Evolutionary conservation across 2,329 filamentous ascomycete genomes (phyloP).

Genomic region (Hymenoscyphus fraxineus): DNA sequence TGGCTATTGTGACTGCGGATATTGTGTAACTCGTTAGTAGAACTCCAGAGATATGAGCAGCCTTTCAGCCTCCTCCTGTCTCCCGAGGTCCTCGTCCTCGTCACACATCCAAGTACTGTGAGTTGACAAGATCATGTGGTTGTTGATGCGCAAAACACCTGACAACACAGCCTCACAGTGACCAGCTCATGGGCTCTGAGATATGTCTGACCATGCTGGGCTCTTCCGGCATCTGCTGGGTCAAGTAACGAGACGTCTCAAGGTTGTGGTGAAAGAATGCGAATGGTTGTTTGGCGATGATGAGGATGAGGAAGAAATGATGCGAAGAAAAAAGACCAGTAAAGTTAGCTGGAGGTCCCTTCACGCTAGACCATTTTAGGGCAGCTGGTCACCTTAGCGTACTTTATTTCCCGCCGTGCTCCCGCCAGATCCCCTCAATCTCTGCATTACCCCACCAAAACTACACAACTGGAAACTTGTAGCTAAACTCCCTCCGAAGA

Average conservation of each 20-base stretch:
- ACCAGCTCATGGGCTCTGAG: neutral
- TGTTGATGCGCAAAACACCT: neutral
- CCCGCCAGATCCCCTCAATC: neutral
- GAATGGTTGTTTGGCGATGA: neutral
- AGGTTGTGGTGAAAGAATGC: neutral
- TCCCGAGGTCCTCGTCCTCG: neutral
- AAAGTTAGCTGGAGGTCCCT: neutral
- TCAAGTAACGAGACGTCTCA: neutral
- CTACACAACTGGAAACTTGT: slow-evolving; percentile 4
- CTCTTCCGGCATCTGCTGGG: neutral
- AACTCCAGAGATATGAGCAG: neutral
- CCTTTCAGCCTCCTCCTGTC: neutral
- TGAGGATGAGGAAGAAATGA: neutral
- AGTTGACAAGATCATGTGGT: neutral
- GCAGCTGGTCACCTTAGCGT: neutral
- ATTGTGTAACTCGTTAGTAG: neutral
- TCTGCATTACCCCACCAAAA: slow-evolving; percentile 14
- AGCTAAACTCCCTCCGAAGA: neutral
- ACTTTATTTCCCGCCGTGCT: neutral
- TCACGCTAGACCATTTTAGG: neutral
- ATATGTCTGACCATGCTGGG: neutral
- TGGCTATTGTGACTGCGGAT: neutral
- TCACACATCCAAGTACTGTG: neutral
- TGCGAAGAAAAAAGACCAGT: neutral
- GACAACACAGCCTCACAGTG: neutral